Base-by-base conservation (phyloP, 768 basidiomycete genomes). In the Suillus brevipes region DNA sequence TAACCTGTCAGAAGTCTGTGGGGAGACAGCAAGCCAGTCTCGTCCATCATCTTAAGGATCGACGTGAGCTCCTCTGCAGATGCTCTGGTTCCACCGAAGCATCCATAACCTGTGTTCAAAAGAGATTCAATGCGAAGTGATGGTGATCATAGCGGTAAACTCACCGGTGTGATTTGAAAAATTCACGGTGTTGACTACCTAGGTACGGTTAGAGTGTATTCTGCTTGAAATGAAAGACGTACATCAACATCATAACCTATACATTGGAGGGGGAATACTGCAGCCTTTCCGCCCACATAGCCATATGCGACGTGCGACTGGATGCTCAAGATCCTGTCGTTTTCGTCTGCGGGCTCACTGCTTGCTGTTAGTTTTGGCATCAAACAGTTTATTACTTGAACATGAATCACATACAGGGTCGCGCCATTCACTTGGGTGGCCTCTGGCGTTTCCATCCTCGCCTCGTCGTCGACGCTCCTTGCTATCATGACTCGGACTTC, bases 181-280 rank as follows among this genome's bases (percentile, higher is more conserved):
- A 71, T 97, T 92, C 43, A 98, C 96, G 1, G 94, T 94, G 73
- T 95, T 96, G 25, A 97, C 85, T 63, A 90, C 85, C 91, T 92
- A 73, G 52, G 64, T 9, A 56, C 38, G 3, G 49, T 67, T 60
- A 61, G 70, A 63, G 60, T 34, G 40, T 31, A 36, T 34, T 28
- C 37, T 25, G 10, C 36, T 53, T 38, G 56, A 53, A 37, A 47
- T 40, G 56, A 55, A 56, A 23, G 61, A 78, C 85, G 77, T 75
- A 94, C 94, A 81, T 99, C 97, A 53, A 99, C 96, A 69, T 99
- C 95, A 77, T 90, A 99, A 13, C 95, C 97, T 53, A 99, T 85
- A 66, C 83, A 93, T 82, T 86, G 97, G 68, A 87, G 86, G 1
- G 90, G 89, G 70, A 91, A 91, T 6, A 87, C 84, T 0, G 90